Evolutionary conservation across 1,284 basidiomycete genomes (phyloP).

Genomic region (Microbotryum intermedium): DNA sequence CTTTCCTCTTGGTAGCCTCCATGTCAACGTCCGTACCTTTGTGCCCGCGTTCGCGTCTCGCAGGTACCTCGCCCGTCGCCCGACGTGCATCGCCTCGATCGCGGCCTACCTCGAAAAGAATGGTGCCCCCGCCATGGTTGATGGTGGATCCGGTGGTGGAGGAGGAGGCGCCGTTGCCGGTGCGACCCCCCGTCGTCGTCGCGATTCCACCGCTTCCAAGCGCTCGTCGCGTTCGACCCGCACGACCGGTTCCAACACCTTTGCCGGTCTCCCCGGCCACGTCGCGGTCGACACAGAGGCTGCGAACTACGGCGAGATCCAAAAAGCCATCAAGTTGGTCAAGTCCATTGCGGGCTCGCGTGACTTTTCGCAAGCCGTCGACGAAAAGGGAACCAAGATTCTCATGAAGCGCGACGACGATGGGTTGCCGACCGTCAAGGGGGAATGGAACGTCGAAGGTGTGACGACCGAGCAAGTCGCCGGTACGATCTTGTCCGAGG

Average conservation of each 20-base stretch:
- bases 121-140: conserved; percentile 30
- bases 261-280: conserved; percentile 14
- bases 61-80: conserved; percentile 31
- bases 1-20: conserved; percentile 25
- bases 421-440: conserved; percentile 23
- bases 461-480: conserved; percentile 33
- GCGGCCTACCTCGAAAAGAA: conserved; percentile 30
- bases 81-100: conserved; percentile 33
- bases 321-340: conserved; percentile 19
- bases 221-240: conserved; percentile 13
- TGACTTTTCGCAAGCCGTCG: conserved; percentile 8
- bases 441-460: conserved; percentile 16
- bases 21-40: conserved; percentile 33
- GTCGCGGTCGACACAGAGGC: conserved; percentile 11
- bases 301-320: conserved; percentile 5
- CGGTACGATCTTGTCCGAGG: conserved; percentile 23
- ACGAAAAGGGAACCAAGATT: conserved; percentile 12
- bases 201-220: conserved; percentile 23
- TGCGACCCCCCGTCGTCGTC: conserved; percentile 12
- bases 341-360: conserved; percentile 1
- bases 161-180: not conserved
- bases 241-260: conserved; percentile 1
- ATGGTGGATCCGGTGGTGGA: conserved; percentile 11
- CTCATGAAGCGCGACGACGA: conserved; percentile 12
- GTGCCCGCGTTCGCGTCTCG: conserved; percentile 29